phyloP scores from a whole-genome alignment of 768 basidiomycete species.

The Mrakia gelida region DNA sequence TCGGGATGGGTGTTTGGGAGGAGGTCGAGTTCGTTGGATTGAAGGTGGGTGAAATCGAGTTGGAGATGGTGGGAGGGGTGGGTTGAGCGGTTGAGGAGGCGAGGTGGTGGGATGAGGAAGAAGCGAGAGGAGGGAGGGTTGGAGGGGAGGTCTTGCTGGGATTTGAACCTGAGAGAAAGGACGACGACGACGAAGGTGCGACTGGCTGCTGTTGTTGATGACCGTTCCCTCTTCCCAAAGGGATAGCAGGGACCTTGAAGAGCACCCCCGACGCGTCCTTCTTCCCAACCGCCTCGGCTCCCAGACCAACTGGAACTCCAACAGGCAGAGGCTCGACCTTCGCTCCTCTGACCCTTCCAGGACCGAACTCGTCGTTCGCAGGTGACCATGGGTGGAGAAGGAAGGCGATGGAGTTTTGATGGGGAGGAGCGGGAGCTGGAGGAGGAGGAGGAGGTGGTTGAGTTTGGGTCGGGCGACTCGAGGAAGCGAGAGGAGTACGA shows the following conservation, averaged over 20 bases:
- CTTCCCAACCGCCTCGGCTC: background rate
- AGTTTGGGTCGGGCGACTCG: background rate
- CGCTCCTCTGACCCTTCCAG: background rate
- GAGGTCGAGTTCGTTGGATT: background rate
- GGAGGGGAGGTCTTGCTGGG: background rate
- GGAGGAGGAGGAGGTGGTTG: background rate
- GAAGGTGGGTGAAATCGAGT: background rate
- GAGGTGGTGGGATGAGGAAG: no score
- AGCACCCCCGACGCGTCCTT: background rate
- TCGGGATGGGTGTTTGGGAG: background rate
- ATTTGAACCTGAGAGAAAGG: background rate
- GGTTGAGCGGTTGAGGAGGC: no score
- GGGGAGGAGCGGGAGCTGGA: background rate
- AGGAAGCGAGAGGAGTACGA: background rate
- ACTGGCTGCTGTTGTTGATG: no score
- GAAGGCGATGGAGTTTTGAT: constrained; percentile 1
- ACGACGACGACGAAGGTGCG: background rate
- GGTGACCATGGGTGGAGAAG: constrained; percentile 8
- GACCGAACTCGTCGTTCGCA: constrained; percentile 14
- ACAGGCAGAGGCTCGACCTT: background rate
- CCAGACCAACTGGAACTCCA: background rate
- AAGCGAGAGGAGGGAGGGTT: no score
- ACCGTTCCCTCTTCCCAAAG: background rate
- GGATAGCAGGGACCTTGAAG: constrained; percentile 2
- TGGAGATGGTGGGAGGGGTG: no score